A percentile compares a stretch with the other conserved stretches of the same genome.
Evolutionary conservation across 1,284 basidiomycete species (phyloP).

Genomic region (Malassezia restricta): DNA sequence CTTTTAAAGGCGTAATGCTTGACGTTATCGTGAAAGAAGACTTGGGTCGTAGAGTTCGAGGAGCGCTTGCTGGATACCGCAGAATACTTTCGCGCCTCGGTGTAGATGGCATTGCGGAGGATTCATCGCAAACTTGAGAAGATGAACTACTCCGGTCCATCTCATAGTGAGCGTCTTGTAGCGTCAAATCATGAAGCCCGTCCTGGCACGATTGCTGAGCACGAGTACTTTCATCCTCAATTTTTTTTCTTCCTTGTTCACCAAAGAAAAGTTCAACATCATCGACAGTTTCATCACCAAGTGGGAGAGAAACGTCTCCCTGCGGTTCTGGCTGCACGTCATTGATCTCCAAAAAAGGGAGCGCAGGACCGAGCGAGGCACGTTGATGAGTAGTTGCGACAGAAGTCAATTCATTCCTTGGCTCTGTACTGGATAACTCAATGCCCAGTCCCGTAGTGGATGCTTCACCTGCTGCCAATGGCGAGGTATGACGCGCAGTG

Average conservation of each 20-base stretch:
- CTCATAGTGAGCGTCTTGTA: not conserved
- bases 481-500: constrained; percentile 29
- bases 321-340: not conserved
- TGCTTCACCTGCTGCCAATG: constrained; percentile 7
- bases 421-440: constrained; percentile 8
- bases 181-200: not conserved
- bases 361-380: not conserved
- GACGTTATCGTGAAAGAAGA: constrained; percentile 7
- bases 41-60: not conserved
- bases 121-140: not conserved
- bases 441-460: constrained; percentile 36
- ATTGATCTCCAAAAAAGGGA: not conserved
- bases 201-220: not conserved
- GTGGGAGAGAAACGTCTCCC: constrained; percentile 6
- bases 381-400: not conserved
- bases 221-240: not conserved
- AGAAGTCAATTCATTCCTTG: not conserved
- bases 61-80: not conserved
- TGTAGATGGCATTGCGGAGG: not conserved
- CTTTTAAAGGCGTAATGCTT: constrained; percentile 9
- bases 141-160: not conserved
- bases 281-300: constrained; percentile 14
- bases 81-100: not conserved
- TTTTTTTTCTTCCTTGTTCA: not conserved
- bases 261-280: constrained; percentile 12